Conservation (phyloP, 768 basidiomycete genomes). For the Tylopilus intermedius region DNA sequence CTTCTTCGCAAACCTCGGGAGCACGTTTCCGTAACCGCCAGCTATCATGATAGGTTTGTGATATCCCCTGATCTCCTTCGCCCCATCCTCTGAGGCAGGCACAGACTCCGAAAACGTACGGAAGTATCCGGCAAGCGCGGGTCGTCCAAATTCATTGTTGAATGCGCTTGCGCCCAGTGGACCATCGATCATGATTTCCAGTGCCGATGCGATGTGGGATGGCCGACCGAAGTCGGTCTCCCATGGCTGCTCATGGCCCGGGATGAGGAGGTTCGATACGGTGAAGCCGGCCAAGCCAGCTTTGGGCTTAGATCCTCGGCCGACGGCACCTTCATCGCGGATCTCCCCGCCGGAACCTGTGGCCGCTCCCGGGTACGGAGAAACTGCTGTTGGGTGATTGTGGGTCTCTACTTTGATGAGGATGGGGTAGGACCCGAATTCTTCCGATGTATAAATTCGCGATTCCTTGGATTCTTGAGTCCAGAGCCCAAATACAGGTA, state of each 20-base stretch:
- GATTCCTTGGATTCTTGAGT: slow-evolving; percentile 15
- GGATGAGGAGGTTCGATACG: slow-evolving; percentile 89
- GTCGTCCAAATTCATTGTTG: slow-evolving; percentile 98
- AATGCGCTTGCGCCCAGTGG: slow-evolving; percentile 93
- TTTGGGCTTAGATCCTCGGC: slow-evolving; percentile 92
- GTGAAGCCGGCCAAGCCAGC: slow-evolving; percentile 92
- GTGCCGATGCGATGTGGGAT: slow-evolving; percentile 81
- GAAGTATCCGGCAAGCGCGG: slow-evolving; percentile 90
- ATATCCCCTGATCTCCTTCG: slow-evolving; percentile 79
- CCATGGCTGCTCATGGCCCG: slow-evolving; percentile 90
- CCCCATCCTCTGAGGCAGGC: slow-evolving; percentile 45
- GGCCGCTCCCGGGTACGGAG: slow-evolving; percentile 96
- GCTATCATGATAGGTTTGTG: slow-evolving; percentile 99
- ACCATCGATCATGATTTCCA: slow-evolving; percentile 97
- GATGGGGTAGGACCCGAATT: slow-evolving; percentile 74
- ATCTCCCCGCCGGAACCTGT: slow-evolving; percentile 99
- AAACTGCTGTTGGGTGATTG: slow-evolving; percentile 98
- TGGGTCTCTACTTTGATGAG: slow-evolving; percentile 98
- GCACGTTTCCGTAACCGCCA: slow-evolving; percentile 92
- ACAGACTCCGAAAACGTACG: slow-evolving; percentile 87
- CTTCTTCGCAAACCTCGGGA: slow-evolving; percentile 79
- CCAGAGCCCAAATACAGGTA: slow-evolving; percentile 69
- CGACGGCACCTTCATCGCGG: slow-evolving; percentile 94
- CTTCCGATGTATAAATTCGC: slow-evolving; percentile 49
- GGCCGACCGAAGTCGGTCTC: slow-evolving; percentile 92